Conservation (phyloP, 2,329 filamentous ascomycete species). For the Colletotrichum orchidophilum region DNA sequence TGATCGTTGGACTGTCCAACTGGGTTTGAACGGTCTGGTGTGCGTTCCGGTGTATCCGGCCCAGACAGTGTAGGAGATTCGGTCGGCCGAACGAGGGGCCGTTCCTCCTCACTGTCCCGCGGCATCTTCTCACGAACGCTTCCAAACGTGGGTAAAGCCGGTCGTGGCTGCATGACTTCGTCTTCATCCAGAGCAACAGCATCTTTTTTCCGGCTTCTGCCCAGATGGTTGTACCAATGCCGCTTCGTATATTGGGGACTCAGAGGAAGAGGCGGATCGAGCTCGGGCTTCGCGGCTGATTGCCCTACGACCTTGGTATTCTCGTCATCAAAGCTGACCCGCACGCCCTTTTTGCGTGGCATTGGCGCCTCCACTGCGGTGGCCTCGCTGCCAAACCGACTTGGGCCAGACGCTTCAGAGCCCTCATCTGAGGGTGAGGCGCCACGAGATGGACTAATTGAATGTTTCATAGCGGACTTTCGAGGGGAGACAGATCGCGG, state of each 20-base stretch:
- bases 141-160: conserved; percentile 78
- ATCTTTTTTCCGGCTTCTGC: conserved; percentile 62
- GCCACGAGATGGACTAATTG: conserved; percentile 62
- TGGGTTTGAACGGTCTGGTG: conserved; percentile 41
- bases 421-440: conserved; percentile 60
- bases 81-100: conserved; percentile 65
- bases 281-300: conserved; percentile 47
- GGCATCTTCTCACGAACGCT: conserved; percentile 73
- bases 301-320: conserved; percentile 64
- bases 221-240: conserved; percentile 58
- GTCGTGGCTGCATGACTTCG: conserved; percentile 77
- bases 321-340: conserved; percentile 83
- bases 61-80: conserved; percentile 45
- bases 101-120: conserved; percentile 65
- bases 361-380: conserved; percentile 45
- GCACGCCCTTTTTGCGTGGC: conserved; percentile 69
- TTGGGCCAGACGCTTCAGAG: conserved; percentile 53
- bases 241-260: conserved; percentile 51
- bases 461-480: conserved; percentile 79
- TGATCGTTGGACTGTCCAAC: conserved; percentile 68
- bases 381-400: conserved; percentile 35
- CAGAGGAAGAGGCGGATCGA: conserved; percentile 49
- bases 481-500: conserved; percentile 77
- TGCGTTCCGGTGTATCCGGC: conserved; percentile 37
- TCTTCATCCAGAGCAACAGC: conserved; percentile 63